These are phyloP conservation scores for Ceratonia siliqua DNA, from an alignment of 306 rosid species.

Conservation along the genomic window DNA sequence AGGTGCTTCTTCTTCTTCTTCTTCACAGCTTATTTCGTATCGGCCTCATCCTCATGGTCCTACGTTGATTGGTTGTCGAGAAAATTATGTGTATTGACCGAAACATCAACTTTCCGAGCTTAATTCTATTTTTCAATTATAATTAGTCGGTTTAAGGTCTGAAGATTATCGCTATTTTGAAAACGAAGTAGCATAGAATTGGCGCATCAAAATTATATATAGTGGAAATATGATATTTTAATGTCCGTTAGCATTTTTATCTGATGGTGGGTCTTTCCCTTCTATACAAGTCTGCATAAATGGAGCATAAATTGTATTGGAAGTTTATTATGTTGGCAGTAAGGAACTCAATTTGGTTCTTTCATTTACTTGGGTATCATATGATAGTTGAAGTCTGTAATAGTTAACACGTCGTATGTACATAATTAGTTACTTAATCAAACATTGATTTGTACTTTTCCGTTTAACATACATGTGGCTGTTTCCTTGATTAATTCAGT, in stretches of 20 bases:
- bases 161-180: background rate
- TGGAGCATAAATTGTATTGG: background rate
- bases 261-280: background rate
- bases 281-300: background rate
- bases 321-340: background rate
- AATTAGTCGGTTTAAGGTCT: background rate
- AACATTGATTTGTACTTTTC: constrained; percentile 5
- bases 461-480: constrained; percentile 8
- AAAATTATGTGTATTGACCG: background rate
- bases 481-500: constrained; percentile 47
- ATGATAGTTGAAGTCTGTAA: constrained; percentile 9
- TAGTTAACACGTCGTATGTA: background rate
- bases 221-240: background rate
- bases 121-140: background rate
- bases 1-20: constrained; percentile 47
- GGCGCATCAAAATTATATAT: background rate
- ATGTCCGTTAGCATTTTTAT: background rate
- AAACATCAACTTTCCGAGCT: background rate
- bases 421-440: background rate
- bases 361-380: background rate
- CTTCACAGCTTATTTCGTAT: background rate
- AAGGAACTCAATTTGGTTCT: background rate
- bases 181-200: background rate
- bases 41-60: background rate
- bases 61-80: background rate